phyloP scores from a whole-genome alignment of 2,329 filamentous ascomycete genomes.

The Sarocladiaceae sp. region DNA sequence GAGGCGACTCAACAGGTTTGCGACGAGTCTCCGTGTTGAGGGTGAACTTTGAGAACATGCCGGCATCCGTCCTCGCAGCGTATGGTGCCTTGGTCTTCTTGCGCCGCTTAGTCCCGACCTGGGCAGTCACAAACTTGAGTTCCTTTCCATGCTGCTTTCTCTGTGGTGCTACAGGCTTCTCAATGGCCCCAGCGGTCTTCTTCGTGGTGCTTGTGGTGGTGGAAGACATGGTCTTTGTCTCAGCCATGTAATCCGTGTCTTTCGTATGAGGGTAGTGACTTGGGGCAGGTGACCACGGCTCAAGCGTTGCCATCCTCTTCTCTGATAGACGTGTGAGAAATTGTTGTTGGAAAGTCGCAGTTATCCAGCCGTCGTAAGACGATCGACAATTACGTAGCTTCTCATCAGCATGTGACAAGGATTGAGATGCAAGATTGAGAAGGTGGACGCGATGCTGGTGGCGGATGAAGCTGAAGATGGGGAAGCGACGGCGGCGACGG shows the following conservation, averaged over 20 bases:
- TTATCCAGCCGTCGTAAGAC: not conserved
- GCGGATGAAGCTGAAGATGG: not conserved
- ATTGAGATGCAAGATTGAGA: not conserved
- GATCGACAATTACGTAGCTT: not conserved
- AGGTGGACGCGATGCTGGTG: not conserved
- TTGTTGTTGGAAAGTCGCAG: no score
- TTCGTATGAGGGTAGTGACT: not conserved
- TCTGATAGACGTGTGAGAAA: not conserved
- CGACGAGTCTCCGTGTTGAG: not conserved
- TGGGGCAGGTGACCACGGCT: not conserved
- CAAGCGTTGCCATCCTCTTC: not conserved
- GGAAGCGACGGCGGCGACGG: not conserved
- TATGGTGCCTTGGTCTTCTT: slow-evolving; percentile 3
- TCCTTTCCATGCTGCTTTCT: not conserved
- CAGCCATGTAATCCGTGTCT: no score
- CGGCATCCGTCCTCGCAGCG: not conserved
- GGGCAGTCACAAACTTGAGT: slow-evolving; percentile 7
- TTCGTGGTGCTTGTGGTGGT: not conserved
- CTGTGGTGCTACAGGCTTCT: not conserved
- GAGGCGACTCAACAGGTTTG: not conserved
- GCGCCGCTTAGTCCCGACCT: not conserved
- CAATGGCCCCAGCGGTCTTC: not conserved
- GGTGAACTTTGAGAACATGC: slow-evolving; percentile 5
- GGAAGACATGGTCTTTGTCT: no score
- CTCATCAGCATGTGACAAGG: not conserved